Evolutionary conservation across 2,329 filamentous ascomycete species (phyloP).

Genomic region (Pyricularia pennisetigena): DNA sequence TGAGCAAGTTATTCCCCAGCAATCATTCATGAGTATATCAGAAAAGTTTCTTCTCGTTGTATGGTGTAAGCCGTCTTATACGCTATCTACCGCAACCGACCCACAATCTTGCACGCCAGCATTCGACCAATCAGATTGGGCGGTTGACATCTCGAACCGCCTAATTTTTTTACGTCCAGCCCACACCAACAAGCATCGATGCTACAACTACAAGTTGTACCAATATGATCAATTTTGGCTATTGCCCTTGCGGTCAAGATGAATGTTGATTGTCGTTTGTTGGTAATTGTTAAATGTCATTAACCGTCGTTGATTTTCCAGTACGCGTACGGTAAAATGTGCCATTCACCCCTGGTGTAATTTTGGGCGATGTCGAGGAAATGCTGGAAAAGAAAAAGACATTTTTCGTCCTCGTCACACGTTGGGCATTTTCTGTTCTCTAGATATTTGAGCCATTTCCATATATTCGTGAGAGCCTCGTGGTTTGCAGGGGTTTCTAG

Average conservation of each 20-base stretch:
- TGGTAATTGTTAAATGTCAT: not conserved
- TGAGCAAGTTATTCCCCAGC: no score
- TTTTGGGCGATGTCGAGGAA: not conserved
- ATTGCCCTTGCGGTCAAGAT: not conserved
- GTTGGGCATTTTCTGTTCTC: not conserved
- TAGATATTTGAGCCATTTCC: not conserved
- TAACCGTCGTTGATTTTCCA: not conserved
- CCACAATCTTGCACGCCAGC: not conserved
- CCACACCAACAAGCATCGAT: not conserved
- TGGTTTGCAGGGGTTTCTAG: not conserved
- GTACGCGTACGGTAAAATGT: no score
- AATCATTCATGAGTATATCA: not conserved
- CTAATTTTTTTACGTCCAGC: not conserved
- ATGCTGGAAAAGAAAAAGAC: not conserved
- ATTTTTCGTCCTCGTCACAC: not conserved
- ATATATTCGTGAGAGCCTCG: not conserved
- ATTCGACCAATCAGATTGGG: not conserved
- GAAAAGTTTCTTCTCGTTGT: not conserved
- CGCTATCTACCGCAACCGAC: not conserved
- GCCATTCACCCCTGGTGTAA: no score
- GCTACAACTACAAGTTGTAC: not conserved
- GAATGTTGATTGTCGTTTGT: no score
- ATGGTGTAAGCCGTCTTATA: not conserved
- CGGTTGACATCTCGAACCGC: not conserved
- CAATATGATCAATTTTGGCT: not conserved